Base-by-base conservation (phyloP, 305 asterid genomes). In the Rubia tinctorum region DNA sequence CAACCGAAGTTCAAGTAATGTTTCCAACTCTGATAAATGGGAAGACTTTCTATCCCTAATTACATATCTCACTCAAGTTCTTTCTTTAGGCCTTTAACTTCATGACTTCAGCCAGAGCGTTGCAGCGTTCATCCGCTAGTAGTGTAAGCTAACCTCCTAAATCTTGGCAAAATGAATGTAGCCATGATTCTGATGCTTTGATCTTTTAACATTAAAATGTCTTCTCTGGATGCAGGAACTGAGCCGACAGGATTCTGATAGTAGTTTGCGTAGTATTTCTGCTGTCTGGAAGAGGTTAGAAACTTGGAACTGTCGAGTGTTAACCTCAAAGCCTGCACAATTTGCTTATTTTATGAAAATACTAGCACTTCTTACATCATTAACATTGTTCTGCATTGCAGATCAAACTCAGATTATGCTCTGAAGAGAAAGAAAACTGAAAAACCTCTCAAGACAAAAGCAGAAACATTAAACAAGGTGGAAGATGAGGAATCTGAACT, bases 61-160 rank as follows among this genome's bases (percentile, higher is more conserved):
- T 82, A 65, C 60, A 49, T 14, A 47, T 49, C 55, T 49, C 55
- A 53, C 59, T 53, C 17, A 0, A 17, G 3, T 49, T 53, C 59
- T 39, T 69, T n/a, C 37, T 72, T 64, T 67, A 90, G 97, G 88
- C 73, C 47, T 87, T 89, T 74, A 81, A 79, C 60, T 88, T 84
- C 80, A 83, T 82, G 84, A 85, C 94, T 59, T 77, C 34, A 51
- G 88, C 87, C 76, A 86, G 92, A 75, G 91, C 93, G 20, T 78
- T 69, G 75, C 90, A 78, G 40, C 88, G 79, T 79, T 82, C 87
- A 70, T 83, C 84, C 51, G 69, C 83, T 79, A 87, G 80, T 79
- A 87, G 80, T 85, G 95, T 88, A 81, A 23, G 77, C 68, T 61
- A 71, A 27, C 15, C 22, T 69, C 43, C 22, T 66, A 56, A n/a